A percentile compares a stretch with the other conserved stretches of the same genome.
Conservation (phyloP, 768 basidiomycete species). For the Candolleomyces eurysporus region DNA sequence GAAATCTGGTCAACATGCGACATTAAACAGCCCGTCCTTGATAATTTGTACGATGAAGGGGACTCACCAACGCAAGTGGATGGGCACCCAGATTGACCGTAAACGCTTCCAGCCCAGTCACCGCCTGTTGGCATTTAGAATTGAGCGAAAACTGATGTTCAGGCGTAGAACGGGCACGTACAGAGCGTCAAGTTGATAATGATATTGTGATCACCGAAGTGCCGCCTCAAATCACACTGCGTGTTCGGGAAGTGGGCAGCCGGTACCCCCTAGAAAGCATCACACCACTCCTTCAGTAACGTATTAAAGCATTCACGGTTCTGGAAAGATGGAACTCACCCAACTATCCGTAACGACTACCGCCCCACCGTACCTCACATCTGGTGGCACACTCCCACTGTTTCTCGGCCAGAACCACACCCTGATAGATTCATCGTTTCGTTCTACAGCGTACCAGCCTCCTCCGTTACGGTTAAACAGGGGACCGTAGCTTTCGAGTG, state of each 20-base stretch:
- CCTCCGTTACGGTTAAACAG: slow-evolving; percentile 54
- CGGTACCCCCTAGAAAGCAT: slow-evolving; percentile 36
- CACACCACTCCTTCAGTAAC: slow-evolving; percentile 39
- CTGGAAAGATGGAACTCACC: slow-evolving; percentile 16
- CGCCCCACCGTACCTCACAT: slow-evolving; percentile 37
- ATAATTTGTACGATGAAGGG: not conserved
- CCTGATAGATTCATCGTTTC: slow-evolving; percentile 46
- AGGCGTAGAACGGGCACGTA: slow-evolving; percentile 9
- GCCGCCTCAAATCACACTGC: slow-evolving; percentile 3
- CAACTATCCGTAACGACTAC: slow-evolving; percentile 50
- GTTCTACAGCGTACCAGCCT: slow-evolving; percentile 60
- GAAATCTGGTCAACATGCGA: slow-evolving; percentile 36
- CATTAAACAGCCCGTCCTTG: not conserved
- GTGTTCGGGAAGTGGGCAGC: slow-evolving; percentile 11
- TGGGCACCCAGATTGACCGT: slow-evolving; percentile 49
- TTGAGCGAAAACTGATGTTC: not conserved
- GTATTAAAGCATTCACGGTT: not conserved
- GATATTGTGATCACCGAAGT: slow-evolving; percentile 10
- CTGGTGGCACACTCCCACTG: slow-evolving; percentile 35
- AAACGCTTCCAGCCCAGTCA: slow-evolving; percentile 58
- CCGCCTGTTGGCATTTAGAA: slow-evolving; percentile 30
- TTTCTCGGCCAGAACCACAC: slow-evolving; percentile 64
- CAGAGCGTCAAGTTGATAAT: slow-evolving; percentile 13
- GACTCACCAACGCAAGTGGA: slow-evolving; percentile 55
- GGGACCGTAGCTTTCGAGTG: slow-evolving; percentile 47